Evolutionary conservation across 257 asterid genomes (phyloP), one percentile per base, ranked within the genome.

Genomic region (Nicotiana tomentosiformis): DNA sequence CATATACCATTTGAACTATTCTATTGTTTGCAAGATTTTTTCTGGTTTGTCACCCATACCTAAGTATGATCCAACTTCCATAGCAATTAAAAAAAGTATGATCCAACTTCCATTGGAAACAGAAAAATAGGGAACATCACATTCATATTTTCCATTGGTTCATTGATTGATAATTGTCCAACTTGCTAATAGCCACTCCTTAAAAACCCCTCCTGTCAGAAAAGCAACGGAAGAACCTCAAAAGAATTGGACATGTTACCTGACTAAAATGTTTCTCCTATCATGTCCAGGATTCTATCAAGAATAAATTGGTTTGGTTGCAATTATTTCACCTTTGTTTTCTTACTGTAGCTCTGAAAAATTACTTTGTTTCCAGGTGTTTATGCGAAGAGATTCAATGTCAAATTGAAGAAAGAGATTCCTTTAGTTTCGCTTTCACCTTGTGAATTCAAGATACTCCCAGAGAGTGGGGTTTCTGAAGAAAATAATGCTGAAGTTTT

Each of bases 371-470:
- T 86, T 86, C 72, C 96, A 96, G 99, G 97, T 98, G 91, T 93
- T 65, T 85, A 92, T 86, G 90, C 93, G 85, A 91, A 88, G 87
- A 81, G 85, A 51, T 85, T 87, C 89, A 87, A 80, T 68, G 76
- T 90, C 80, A 86, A 67, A 65, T 11, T 79, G 69, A 88, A 88
- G 86, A 88, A 88, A 78, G 98, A 88, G 66, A 85, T 96, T 77
- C 90, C 98, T 62, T 53, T 66, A 62, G 83, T 89, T 86, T 90
- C 91, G 58, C 56, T 96, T 86, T 93, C 98, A 82, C 98, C 98
- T 77, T 91, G 90, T 89, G 92, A 92, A 83, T 90, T 94, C 88
- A 91, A 90, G 90, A 78, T 84, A 77, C 74, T 88, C 78, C 92
- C 83, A 72, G 87, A 87, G 82, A 82, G 84, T 30, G 92, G 89